Evolutionary conservation across 2,329 filamentous ascomycete species (phyloP), one percentile per base, ranked within the genome.

Genomic region (Elsinoe australis): DNA sequence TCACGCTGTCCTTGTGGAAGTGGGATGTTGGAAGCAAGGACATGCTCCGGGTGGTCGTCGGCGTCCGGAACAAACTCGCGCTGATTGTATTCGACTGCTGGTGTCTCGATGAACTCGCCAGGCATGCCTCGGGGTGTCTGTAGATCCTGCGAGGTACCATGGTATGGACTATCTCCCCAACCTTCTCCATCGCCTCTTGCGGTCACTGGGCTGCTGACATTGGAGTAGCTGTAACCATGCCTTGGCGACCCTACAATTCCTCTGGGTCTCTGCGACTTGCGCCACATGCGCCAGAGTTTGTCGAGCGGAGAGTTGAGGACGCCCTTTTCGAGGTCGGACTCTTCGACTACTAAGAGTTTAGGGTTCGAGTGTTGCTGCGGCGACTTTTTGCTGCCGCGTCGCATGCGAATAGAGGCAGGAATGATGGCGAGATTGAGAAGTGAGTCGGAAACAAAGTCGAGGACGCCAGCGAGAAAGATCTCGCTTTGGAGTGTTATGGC

Each of bases 371-470:
- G 35, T 31, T 29, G 35, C 18, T 45, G n/a, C 14, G 45, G 45
- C n/a, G 45, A 48, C 21, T 38, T 67, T 52, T 62, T 67, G 54
- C 59, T 60, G 51, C 65, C 65, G 45, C 66, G 65, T 8, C 62
- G 60, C 51, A 62, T 71, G 54, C 86, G 79, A 49, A 81, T 76
- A 61, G 81, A 87, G 1, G 92, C 84, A 21, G 87, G 87, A 61
- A 94, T 85, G 10, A 87, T 87, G 12, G 88, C 86, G 31, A 94
- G 78, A n/a, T 89, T 78, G 52, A 98, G 71, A 5, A 87, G 85
- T 62, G 94, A 85, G 66, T 98, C 92, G 24, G 87, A 90, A 66
- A 98, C 80, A 60, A 88, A 92, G 66, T 98, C 92, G 33, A 98
- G 72, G 52, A 98, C 87, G 0, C 90, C 94, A 0, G 92, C 95